These are phyloP conservation scores for Bothriochloa decipiens DNA, from an alignment of 176 grass and related monocot species.

Conservation along the genomic window DNA sequence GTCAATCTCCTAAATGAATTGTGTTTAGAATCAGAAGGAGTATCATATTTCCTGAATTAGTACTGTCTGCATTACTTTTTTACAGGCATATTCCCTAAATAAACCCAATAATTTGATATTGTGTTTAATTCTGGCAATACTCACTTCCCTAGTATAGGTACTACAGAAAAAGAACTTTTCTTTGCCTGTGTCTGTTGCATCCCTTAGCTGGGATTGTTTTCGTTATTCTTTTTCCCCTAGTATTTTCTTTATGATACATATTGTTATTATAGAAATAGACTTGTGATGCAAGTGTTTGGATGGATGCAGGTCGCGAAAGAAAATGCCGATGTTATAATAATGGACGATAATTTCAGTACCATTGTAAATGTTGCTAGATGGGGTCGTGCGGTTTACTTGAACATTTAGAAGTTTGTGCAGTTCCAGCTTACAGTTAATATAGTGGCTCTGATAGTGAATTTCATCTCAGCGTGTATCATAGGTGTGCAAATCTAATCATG, in stretches of 20 bases:
- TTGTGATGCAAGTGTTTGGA: slow-evolving; percentile 29
- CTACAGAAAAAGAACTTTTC: background rate
- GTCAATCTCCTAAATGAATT: background rate
- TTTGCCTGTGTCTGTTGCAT: background rate
- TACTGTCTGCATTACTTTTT: background rate
- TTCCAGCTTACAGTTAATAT: slow-evolving; percentile 76
- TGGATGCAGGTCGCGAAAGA: slow-evolving; percentile 66
- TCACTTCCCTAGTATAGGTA: too few species aligned
- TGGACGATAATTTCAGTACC: slow-evolving; percentile 71
- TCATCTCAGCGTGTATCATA: slow-evolving; percentile 61
- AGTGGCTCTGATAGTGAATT: slow-evolving; percentile 72
- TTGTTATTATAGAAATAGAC: background rate
- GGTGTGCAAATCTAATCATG: slow-evolving; percentile 41
- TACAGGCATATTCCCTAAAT: background rate
- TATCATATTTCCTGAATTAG: background rate
- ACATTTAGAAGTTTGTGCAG: slow-evolving; percentile 81
- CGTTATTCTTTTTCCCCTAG: background rate
- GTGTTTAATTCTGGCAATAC: background rate
- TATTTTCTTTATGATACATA: background rate
- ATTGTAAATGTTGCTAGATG: slow-evolving; percentile 69
- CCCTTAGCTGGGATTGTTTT: background rate
- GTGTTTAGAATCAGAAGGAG: background rate
- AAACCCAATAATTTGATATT: background rate
- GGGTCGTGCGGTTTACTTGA: slow-evolving; percentile 64
- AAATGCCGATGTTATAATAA: slow-evolving; percentile 61